Evolutionary conservation across 2,329 filamentous ascomycete species (phyloP), one percentile per base, ranked within the genome.

Genomic region (Westerdykella sp.): DNA sequence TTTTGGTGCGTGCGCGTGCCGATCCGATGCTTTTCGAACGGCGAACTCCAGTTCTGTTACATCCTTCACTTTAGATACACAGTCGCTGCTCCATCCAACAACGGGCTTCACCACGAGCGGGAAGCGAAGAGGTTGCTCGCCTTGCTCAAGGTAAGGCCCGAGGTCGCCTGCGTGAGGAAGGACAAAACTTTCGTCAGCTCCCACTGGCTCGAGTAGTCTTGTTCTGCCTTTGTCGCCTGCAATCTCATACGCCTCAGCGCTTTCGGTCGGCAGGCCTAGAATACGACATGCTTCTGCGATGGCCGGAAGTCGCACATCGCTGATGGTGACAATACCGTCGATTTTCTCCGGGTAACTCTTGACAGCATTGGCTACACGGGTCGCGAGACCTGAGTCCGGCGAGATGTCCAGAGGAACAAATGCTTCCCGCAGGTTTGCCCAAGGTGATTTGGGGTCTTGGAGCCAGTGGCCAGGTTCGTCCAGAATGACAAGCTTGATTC

Each of bases 381-480:
- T 21, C 2, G 34, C 18, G 12, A 51, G 35, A 12, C 37, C 39
- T 5, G 44, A 28, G 15, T 68, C 35, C 4, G 68, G 52, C 16
- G 68, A 54, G 0, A 70, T 43, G 0, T 53, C 49, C 21, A 71
- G 59, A 18, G 40, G 28, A 14, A 51, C 31, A 31, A 50, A 51
- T 16, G 39, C 46, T 30, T 51, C 44, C 3, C 47, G 47, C 5
- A 41, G 37, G 21, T 47, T 28, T 12, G 44, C 45, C 31, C 67
- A 62, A 54, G 36, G 2, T 52, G 45, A 15, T 12, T 28, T 3
- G 2, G 25, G 25, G 68, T 52, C 49, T 45, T 68, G 47, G n/a
- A 71, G 50, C 67, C 68, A 72, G 49, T 72, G 67, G 5, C 63
- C 67, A 0, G 59, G 49, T 12, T 56, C 43, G 42, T 70, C 69